These are phyloP conservation scores for Alternaria brassicae DNA, from an alignment of 2,329 filamentous ascomycete genomes.

Conservation along the genomic window DNA sequence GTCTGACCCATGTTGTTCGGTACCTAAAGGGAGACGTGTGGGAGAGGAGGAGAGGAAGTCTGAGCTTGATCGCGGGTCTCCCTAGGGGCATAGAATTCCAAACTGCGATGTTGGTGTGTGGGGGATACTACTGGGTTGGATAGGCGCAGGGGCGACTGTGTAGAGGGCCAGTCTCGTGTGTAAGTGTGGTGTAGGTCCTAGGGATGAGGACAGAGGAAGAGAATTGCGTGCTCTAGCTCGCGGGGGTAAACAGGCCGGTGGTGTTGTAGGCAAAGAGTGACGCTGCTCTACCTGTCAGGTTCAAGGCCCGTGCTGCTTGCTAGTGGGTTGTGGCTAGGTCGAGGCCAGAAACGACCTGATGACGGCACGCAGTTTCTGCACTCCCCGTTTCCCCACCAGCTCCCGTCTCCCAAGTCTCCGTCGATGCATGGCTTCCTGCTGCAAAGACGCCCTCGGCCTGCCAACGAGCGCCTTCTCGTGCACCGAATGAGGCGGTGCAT, in stretches of 20 bases:
- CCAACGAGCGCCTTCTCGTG: not conserved
- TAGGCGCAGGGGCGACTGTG: slow-evolving; percentile 10
- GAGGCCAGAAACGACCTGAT: slow-evolving; percentile 18
- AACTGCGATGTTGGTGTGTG: slow-evolving; percentile 34
- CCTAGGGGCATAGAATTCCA: slow-evolving; percentile 46
- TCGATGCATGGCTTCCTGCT: slow-evolving; percentile 4
- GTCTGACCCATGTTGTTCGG: slow-evolving; percentile 86
- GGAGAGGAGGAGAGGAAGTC: slow-evolving; percentile 29
- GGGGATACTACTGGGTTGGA: slow-evolving; percentile 29
- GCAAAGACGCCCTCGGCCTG: slow-evolving; percentile 8
- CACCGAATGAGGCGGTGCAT: slow-evolving; percentile 13
- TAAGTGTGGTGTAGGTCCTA: not conserved
- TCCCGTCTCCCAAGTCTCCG: slow-evolving; percentile 2
- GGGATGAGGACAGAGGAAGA: slow-evolving; percentile 6
- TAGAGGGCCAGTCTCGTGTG: slow-evolving; percentile 6
- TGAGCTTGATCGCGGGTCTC: slow-evolving; percentile 29
- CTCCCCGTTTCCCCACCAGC: slow-evolving; percentile 16
- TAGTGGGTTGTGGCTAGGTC: slow-evolving; percentile 18
- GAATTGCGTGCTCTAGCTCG: slow-evolving; percentile 32
- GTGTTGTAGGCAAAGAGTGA: slow-evolving; percentile 28
- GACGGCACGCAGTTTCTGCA: slow-evolving; percentile 32
- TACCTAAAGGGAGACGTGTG: slow-evolving; percentile 40
- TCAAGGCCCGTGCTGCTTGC: slow-evolving; percentile 11
- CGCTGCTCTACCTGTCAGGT: slow-evolving; percentile 19
- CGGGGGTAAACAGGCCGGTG: slow-evolving; percentile 26